A percentile compares a stretch with the other conserved stretches of the same genome.
phyloP scores from a whole-genome alignment of 306 rosid genomes.

The Purshia tridentata region DNA sequence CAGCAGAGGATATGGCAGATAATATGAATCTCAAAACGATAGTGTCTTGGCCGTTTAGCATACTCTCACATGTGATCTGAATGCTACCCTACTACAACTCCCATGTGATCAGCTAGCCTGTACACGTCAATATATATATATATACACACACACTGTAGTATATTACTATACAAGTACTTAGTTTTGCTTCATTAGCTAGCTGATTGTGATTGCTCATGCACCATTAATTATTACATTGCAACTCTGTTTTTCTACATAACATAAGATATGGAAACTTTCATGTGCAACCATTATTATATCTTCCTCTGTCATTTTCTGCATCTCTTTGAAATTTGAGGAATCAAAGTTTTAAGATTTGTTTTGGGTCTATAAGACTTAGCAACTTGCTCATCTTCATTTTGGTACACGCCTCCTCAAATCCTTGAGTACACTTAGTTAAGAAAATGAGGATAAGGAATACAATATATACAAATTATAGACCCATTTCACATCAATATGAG shows the following conservation, averaged over 20 bases:
- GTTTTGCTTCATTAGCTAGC: too few species aligned
- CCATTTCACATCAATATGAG: too few species aligned
- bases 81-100: slow-evolving; percentile 17
- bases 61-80: slow-evolving; percentile 36
- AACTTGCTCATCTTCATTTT: too few species aligned
- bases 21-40: slow-evolving; percentile 27
- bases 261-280: not conserved
- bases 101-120: slow-evolving; percentile 58
- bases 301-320: not conserved
- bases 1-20: slow-evolving; percentile 33
- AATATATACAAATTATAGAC: too few species aligned
- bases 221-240: too few species aligned
- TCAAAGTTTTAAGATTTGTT: too few species aligned
- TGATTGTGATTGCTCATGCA: too few species aligned
- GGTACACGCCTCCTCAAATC: too few species aligned
- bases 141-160: not conserved
- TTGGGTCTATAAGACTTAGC: too few species aligned
- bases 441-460: too few species aligned
- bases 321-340: too few species aligned
- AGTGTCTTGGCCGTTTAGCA: slow-evolving; percentile 30
- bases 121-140: slow-evolving; percentile 28
- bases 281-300: not conserved
- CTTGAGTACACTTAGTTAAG: too few species aligned
- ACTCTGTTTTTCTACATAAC: not conserved
- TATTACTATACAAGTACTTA: not conserved